A percentile compares a stretch with the other conserved stretches of the same genome.
phyloP scores from a whole-genome alignment of 306 rosid species.

The Acacia acuminata region DNA sequence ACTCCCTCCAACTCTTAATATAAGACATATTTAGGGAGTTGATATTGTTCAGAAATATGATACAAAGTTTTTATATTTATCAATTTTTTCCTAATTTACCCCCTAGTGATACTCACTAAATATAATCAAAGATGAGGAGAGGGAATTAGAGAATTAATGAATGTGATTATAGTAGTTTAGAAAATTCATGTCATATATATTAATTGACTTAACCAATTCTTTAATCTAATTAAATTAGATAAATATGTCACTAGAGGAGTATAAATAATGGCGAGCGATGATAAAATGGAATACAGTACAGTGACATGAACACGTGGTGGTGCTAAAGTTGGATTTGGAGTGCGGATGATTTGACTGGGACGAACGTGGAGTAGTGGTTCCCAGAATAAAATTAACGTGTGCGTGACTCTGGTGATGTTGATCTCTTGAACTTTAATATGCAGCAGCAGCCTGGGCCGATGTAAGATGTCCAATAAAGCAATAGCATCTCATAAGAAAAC shows the following conservation, averaged over 20 bases:
- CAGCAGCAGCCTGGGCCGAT: conserved; percentile 10
- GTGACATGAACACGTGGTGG: conserved; percentile 30
- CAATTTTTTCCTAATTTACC: too few relatives aligned
- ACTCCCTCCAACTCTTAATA: neutral
- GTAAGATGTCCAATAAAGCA: conserved; percentile 37
- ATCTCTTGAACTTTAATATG: conserved; percentile 34
- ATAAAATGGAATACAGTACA: neutral
- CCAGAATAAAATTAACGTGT: conserved; percentile 27
- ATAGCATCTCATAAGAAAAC: conserved; percentile 2
- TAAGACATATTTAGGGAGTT: too few relatives aligned
- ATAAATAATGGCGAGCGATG: neutral
- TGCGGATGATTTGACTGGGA: neutral
- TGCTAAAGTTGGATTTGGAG: conserved; percentile 1
- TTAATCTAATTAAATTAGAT: too few relatives aligned
- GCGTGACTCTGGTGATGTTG: conserved; percentile 35
- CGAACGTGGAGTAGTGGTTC: conserved; percentile 49
- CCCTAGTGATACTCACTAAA: rapidly evolving
- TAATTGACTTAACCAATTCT: rapidly evolving
- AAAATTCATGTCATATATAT: too few relatives aligned
- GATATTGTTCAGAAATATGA: too few relatives aligned
- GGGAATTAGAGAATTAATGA: too few relatives aligned
- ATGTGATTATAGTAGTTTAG: rapidly evolving
- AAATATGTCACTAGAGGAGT: neutral
- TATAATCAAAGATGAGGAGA: too few relatives aligned
- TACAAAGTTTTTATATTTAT: too few relatives aligned